Base-by-base conservation (phyloP, 2,329 filamentous ascomycete species). In the Aspergillus melleus region DNA sequence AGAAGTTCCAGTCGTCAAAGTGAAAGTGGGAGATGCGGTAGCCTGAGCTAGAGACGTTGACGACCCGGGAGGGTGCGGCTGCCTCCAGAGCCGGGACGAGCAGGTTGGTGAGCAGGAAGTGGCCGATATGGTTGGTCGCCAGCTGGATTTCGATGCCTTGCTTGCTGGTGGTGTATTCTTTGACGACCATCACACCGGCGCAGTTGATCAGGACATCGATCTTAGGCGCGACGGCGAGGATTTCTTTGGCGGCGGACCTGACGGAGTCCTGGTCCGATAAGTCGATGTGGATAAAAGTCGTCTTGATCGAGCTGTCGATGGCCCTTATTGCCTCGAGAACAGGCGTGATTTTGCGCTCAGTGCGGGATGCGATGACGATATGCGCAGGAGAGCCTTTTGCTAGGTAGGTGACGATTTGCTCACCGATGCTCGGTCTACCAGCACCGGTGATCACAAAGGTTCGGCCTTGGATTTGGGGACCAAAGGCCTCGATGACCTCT, bases 111-210 rank as follows among this genome's bases (percentile, higher is more conserved):
- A 75, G 68, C 14, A 76, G 59, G 61, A 74, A 75, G 50, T 71
- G 72, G 6, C 73, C 72, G 36, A 76, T 42, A 52, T 76, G 70
- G 53, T 76, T 76, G 10, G 70, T 72, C 1, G 69, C 74, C n/a
- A 76, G 68, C 26, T 73, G 69, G 4, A 68, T 54, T 54, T 76
- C 74, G 30, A 74, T 66, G 1, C 73, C 73, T 11, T 72, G 63
- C 36, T 42, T 42, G n/a, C 68, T 64, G 51, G 68, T 72, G 29
- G 61, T 58, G 16, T 64, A 60, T 36, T 59, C 66, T 3, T 66
- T 54, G 9, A 66, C 58, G 2, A 66, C 69, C 70, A 76, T 74
- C 36, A 75, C 60, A 8, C 73, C 73, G 5, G 73, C 73, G 53
- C 73, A 74, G 59, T 74, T 73, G 44, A 75, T 71, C 10, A 75